Base-by-base conservation (phyloP, 1,139 yeast species). In the Yamadazyma pseudoaaseri region DNA sequence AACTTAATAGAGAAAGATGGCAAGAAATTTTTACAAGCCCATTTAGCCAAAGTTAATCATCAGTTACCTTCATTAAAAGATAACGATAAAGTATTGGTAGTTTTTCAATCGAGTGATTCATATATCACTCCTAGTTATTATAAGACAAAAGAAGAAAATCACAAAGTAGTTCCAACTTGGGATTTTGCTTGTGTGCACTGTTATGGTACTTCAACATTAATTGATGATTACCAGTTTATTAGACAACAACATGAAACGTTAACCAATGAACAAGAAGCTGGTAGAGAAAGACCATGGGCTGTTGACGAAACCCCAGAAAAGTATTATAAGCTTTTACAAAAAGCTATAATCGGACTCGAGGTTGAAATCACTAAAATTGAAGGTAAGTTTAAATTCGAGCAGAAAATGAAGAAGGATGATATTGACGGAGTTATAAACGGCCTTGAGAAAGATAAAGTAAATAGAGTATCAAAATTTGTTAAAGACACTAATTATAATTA, bases 161-260 rank as follows among this genome's bases (percentile, higher is more conserved):
- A 79, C 41, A 80, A 79, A 47, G 72, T 67, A 26, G 89, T 80
- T 7, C 86, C 87, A 9, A 81, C 89, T 0, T 81, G 87, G 89
- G 81, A 77, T 53, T 81, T 76, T 58, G 79, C 77, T 2, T 59
- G 77, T 4, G 81, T 76, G 24, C 86, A 81, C 48, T 65, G 75
- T 26, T 62, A 74, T 36, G 87, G 87, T 3, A 67, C 54, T 27
- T 70, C 83, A 7, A 60, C 43, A 13, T 52, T 81, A 8, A 53
- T 75, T 13, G 71, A 65, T 32, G 78, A 74, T 39, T 54, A 59
- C 10, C 68, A 62, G 10, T 77, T 73, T 62, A 67, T 79, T 4
- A 51, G 72, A 35, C 41, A 53, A 2, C 81, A 76, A 47, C 56
- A 81, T 33, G 59, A 63, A 16, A 49, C 52, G 10, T 58, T 80